Evolutionary conservation across 208 protist species (phyloP).

Genomic region (Lotmaria passim): DNA sequence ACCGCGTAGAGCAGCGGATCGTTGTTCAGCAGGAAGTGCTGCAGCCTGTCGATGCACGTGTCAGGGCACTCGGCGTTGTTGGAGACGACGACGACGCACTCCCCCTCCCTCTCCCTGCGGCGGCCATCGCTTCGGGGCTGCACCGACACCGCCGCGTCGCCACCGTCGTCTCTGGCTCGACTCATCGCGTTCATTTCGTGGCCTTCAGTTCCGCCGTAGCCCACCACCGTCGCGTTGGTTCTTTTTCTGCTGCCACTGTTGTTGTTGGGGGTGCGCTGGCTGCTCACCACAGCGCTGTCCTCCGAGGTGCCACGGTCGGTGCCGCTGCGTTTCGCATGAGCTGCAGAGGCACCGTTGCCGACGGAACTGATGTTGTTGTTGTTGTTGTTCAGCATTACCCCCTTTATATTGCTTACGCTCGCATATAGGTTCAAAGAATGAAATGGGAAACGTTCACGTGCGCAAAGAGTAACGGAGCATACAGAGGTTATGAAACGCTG

Average conservation of each 20-base stretch:
- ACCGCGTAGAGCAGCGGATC: slow-evolving; percentile 32
- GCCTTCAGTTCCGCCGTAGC: slow-evolving; percentile 3
- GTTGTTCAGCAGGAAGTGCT: slow-evolving; percentile 25
- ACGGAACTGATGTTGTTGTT: not conserved
- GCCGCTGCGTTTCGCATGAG: not conserved
- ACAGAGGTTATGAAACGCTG: too few species aligned
- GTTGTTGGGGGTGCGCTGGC: not conserved
- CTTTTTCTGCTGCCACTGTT: too few species aligned
- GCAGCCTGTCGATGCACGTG: not conserved
- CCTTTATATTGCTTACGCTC: not conserved
- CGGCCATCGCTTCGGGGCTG: not conserved
- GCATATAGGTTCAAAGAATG: too few species aligned
- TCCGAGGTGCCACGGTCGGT: not conserved
- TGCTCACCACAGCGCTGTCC: not conserved
- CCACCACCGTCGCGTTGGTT: not conserved
- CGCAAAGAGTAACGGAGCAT: too few species aligned
- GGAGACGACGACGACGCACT: not conserved
- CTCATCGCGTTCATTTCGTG: not conserved
- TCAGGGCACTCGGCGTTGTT: not conserved
- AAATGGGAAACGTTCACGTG: too few species aligned
- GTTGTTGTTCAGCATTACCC: not conserved
- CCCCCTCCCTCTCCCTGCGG: not conserved
- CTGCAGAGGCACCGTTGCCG: not conserved
- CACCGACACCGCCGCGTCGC: not conserved
- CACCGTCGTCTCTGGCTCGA: not conserved